Percentiles rank a stretch among this genome's conserved stretches.
phyloP scores from a whole-genome alignment of 352 stramenopile genomes.

The Phytophthora aleatoria region DNA sequence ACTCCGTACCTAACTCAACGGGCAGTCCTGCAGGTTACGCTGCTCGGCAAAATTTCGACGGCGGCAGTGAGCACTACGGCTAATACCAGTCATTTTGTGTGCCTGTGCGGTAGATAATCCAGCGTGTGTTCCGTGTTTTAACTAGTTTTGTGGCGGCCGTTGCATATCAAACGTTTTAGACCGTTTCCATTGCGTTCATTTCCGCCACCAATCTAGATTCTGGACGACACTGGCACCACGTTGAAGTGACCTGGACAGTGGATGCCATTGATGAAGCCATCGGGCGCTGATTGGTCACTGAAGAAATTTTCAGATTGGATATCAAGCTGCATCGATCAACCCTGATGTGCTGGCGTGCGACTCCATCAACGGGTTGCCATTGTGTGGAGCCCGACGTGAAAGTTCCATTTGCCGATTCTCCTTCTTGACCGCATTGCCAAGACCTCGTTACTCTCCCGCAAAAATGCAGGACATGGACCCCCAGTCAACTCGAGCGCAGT shows the following conservation, averaged over 20 bases:
- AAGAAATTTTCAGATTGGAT: conserved; percentile 24
- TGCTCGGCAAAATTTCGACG: conserved; percentile 12
- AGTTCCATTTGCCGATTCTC: conserved; percentile 17
- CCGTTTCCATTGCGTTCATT: conserved; percentile 9
- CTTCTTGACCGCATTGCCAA: conserved; percentile 3
- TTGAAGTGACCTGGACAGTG: conserved; percentile 21
- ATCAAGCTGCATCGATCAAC: conserved; percentile 13
- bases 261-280: conserved; percentile 6
- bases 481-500: conserved; percentile 33
- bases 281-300: conserved; percentile 3
- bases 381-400: conserved; percentile 1
- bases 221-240: conserved; percentile 12
- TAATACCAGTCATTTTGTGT: conserved; percentile 17
- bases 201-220: conserved; percentile 1
- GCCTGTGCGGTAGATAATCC: conserved; percentile 1
- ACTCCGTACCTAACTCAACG: conserved; percentile 1
- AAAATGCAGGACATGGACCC: conserved; percentile 33
- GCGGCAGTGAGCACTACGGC: conserved; percentile 11
- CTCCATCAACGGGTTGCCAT: conserved; percentile 11
- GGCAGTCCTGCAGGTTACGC: not conserved
- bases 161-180: not conserved
- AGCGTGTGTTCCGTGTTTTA: not conserved
- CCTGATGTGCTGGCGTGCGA: conserved; percentile 17
- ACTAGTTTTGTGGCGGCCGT: not conserved
- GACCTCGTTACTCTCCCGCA: not conserved